Conservation (phyloP, 176 grass and related monocot species). For the sorghum (Sorghum bicolor) region Sorghum_bicolor_NCBIv3 NC_012876.2:52889001-52889500, state of each 20-base stretch:
- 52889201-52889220: background rate
- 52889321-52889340: background rate
- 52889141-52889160: background rate
- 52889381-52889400: too few relatives aligned
- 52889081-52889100: background rate
- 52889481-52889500: too few relatives aligned
- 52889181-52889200: background rate
- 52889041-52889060: background rate
- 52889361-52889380: too few relatives aligned
- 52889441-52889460: too few relatives aligned
- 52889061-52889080: background rate
- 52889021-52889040: background rate
- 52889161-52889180: background rate
- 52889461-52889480: too few relatives aligned
- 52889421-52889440: too few relatives aligned
- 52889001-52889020: conserved; percentile 13
- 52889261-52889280: background rate
- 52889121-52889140: background rate
- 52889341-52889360: background rate
- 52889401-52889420: too few relatives aligned
- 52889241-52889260: background rate
- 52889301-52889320: too few relatives aligned
- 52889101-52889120: background rate
- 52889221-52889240: background rate
- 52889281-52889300: background rate